Evolutionary conservation across 2,329 filamentous ascomycete genomes (phyloP).

Genomic region (Talaromyces sp.): DNA sequence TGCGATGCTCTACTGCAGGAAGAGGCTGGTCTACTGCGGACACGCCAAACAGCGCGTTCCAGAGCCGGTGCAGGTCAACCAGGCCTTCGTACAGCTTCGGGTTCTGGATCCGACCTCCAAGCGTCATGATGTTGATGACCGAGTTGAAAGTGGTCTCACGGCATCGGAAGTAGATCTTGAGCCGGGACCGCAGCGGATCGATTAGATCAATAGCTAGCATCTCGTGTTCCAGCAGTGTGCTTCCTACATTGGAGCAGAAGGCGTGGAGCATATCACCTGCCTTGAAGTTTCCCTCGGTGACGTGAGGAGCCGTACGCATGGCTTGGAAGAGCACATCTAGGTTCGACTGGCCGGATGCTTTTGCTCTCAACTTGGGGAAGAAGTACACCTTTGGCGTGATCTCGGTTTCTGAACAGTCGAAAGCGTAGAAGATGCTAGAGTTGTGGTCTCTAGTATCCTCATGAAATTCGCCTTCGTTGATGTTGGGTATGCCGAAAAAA

Average conservation of each 20-base stretch:
- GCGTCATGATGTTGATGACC: conserved; percentile 19
- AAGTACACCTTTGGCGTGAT: background rate
- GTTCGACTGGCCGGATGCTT: background rate
- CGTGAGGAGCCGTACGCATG: conserved; percentile 12
- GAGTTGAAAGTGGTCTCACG: conserved; percentile 26
- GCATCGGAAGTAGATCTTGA: conserved; percentile 36
- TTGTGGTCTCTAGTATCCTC: background rate
- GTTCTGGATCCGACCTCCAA: conserved; percentile 6
- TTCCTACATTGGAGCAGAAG: conserved; percentile 5
- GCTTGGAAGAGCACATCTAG: conserved; percentile 11
- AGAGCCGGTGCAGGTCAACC: background rate
- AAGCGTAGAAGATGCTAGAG: background rate
- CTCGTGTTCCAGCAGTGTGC: conserved; percentile 7
- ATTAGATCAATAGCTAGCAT: conserved; percentile 35
- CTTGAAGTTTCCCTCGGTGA: background rate
- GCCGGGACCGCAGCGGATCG: conserved; percentile 21
- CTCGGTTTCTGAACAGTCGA: background rate
- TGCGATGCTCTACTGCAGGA: conserved; percentile 20
- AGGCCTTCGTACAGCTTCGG: background rate
- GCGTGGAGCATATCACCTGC: conserved; percentile 10
- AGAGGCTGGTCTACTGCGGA: background rate
- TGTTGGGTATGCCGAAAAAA: background rate
- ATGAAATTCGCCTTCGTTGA: background rate
- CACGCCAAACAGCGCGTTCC: background rate
- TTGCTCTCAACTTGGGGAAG: background rate